These are phyloP conservation scores for Wickerhamomyces silvicola DNA, from an alignment of 805 yeast genomes.

Conservation along the genomic window DNA sequence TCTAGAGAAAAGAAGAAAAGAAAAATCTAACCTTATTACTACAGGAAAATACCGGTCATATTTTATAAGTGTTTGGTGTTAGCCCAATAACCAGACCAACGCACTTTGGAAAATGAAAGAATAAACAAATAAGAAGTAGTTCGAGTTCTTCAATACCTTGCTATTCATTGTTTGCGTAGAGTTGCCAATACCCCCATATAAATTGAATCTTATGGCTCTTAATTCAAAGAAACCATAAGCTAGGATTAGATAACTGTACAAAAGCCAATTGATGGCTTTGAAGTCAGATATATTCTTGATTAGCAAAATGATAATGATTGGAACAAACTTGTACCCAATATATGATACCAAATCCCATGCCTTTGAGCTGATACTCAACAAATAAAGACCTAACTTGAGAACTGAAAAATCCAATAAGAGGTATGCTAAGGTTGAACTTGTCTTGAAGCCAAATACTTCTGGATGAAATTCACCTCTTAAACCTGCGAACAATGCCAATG, in stretches of 20 bases:
- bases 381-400: slow-evolving; percentile 75
- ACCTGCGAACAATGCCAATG: slow-evolving; percentile 82
- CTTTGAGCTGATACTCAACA: slow-evolving; percentile 63
- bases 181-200: slow-evolving; percentile 35
- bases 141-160: slow-evolving; percentile 68
- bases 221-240: slow-evolving; percentile 62
- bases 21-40: slow-evolving; percentile 10
- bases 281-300: slow-evolving; percentile 40
- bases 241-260: slow-evolving; percentile 42
- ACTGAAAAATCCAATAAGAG: slow-evolving; percentile 69
- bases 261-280: slow-evolving; percentile 40
- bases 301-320: slow-evolving; percentile 53
- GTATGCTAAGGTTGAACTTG: slow-evolving; percentile 82
- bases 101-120: slow-evolving; percentile 75
- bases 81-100: slow-evolving; percentile 62
- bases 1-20: slow-evolving; percentile 18
- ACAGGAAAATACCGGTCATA: no score
- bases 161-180: slow-evolving; percentile 55
- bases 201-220: slow-evolving; percentile 42
- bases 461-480: slow-evolving; percentile 89
- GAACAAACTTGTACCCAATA: slow-evolving; percentile 91
- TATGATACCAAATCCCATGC: slow-evolving; percentile 82
- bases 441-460: slow-evolving; percentile 78
- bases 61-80: no score
- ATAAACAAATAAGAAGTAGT: slow-evolving; percentile 81